Percentiles rank a stretch among this genome's conserved stretches.
Conservation (phyloP, 257 asterid genomes). For the Ocimum tenuiflorum region DNA sequence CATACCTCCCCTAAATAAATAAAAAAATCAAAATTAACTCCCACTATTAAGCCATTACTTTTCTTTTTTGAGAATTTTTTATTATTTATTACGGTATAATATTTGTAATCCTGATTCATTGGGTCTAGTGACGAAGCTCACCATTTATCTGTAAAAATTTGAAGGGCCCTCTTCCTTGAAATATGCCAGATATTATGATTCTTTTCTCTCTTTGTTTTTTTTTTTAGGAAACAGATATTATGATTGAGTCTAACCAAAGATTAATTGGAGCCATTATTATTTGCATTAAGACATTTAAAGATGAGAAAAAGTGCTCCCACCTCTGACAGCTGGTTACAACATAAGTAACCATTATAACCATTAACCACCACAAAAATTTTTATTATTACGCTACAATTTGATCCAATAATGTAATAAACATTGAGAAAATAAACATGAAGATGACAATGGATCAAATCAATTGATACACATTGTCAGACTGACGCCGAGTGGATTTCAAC, state of each 20-base stretch:
- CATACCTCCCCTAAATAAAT: slow-evolving; percentile 13
- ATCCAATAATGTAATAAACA: slow-evolving; percentile 22
- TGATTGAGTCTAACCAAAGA: slow-evolving; percentile 36
- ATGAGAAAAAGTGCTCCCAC: slow-evolving; percentile 33
- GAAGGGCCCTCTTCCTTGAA: slow-evolving; percentile 31
- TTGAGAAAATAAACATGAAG: slow-evolving; percentile 14
- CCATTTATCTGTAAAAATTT: slow-evolving; percentile 26
- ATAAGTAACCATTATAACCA: slow-evolving; percentile 44
- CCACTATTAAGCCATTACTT: slow-evolving; percentile 44
- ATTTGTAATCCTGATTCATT: slow-evolving; percentile 30
- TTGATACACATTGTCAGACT: slow-evolving; percentile 5
- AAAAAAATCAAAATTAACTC: slow-evolving; percentile 15
- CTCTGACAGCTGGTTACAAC: slow-evolving; percentile 68
- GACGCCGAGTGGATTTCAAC: no score
- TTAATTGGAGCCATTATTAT: slow-evolving; percentile 34
- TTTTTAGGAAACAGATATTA: no score
- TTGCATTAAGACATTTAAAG: slow-evolving; percentile 41
- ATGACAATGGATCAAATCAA: slow-evolving; percentile 24
- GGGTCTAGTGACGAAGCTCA: slow-evolving; percentile 58
- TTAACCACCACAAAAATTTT: slow-evolving; percentile 30
- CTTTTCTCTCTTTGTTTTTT: no score
- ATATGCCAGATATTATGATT: no score
- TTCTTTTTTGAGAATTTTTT: not conserved
- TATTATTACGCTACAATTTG: slow-evolving; percentile 27
- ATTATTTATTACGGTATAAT: not conserved